These are phyloP conservation scores for Pyrus bretschneideri DNA, from an alignment of 306 rosid genomes.

Conservation along the genomic window DNA sequence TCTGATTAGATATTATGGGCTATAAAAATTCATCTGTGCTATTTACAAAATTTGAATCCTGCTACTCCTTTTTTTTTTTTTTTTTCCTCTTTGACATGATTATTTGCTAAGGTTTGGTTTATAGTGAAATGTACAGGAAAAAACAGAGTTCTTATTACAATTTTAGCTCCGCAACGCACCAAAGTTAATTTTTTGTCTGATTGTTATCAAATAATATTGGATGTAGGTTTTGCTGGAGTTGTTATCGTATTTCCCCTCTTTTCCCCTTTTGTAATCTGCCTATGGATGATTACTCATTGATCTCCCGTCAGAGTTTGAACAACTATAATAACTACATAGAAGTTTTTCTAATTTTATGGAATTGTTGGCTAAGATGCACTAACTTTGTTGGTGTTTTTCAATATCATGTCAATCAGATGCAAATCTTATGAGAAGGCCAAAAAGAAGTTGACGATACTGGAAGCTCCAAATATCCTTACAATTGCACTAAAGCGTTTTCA, in stretches of 20 bases:
- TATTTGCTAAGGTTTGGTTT: not conserved
- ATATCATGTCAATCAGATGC: conserved; percentile 52
- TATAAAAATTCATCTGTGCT: not conserved
- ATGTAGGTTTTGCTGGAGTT: not conserved
- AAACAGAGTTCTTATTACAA: not conserved
- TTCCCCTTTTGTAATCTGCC: not conserved
- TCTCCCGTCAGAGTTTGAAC: not conserved
- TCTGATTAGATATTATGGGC: not conserved
- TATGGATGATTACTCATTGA: not conserved
- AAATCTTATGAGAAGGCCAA: conserved; percentile 94
- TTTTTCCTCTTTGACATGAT: not conserved
- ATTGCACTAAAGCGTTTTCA: conserved; percentile 93
- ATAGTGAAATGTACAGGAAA: not conserved
- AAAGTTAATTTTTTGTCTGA: not conserved
- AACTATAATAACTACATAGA: not conserved
- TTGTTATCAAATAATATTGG: not conserved
- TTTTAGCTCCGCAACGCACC: not conserved
- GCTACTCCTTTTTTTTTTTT: not conserved
- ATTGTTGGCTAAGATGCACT: not conserved
- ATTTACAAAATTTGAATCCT: not conserved
- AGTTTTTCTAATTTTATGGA: not conserved
- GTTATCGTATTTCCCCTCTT: not conserved
- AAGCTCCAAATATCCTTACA: conserved; percentile 95
- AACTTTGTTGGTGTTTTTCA: not conserved
- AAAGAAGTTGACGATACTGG: conserved; percentile 80